Evolutionary conservation across 345 rosid genomes (phyloP), one percentile per base, ranked within the genome.

Genomic region (Melaleuca quinquenervia): DNA sequence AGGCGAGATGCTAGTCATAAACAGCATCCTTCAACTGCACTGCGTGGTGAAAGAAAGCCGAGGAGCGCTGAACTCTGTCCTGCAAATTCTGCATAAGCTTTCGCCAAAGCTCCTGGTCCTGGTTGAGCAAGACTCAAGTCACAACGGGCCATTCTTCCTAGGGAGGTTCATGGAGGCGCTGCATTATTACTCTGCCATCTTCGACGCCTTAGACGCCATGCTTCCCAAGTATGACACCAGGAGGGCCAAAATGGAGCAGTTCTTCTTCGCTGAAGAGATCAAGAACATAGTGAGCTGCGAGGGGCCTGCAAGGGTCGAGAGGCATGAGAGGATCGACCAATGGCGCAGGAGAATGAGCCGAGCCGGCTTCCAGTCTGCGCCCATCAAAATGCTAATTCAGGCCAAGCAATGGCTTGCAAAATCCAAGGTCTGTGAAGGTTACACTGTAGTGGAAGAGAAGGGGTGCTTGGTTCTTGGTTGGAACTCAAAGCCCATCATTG

Each of bases 121-220:
- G 21, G 91, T 89, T 11, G 93, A 93, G 90, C 93, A 93, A 52
- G 92, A 91, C 85, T 90, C 91, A 7, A 90, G 91, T 88, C 94
- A 91, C 45, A 91, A 90, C 36, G 93, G 93, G 50, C 93, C 96
- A 1, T 91, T 94, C 89, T 94, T 94, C 74, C 90, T 92, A 0
- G 93, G 94, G 70, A 90, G 94, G 84, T 92, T 93, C 89, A 93
- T 92, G 93, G 96, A 93, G 86, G 92, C 96, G 11, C 76, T 94
- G 90, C 94, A 93, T 86, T 94, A 94, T 86, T 93, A 92, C 83
- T 92, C 95, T 1, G 94, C 93, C 15, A 92, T 91, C 44, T 94
- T 92, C 27, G 96, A 94, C 85, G 86, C 94, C 6, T 86, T 93
- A 7, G 94, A 93, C 13, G 54, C 91, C 48, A 92, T 89, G 91